Conservation (phyloP, 192 early-diverging fungal genomes). For the Chytriomyces sp. region DNA sequence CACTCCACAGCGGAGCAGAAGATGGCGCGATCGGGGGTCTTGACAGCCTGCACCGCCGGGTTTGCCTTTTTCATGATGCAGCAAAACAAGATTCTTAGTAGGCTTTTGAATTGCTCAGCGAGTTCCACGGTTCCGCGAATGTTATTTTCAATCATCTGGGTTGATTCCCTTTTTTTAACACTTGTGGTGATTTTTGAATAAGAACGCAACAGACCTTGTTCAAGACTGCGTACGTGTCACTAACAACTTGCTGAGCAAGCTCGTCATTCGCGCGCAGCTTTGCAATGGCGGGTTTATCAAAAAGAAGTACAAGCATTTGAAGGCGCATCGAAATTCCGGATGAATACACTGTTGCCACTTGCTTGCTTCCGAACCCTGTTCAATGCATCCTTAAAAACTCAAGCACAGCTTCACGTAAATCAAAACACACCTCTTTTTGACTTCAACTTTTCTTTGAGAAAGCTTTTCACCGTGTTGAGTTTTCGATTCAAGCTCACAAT, state of each 20-base stretch:
- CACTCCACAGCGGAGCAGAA: constrained; percentile 21
- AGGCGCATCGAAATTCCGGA: too few relatives aligned
- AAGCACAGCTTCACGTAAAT: not conserved
- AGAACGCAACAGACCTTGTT: constrained; percentile 4
- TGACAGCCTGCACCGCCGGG: not conserved
- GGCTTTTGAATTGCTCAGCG: not conserved
- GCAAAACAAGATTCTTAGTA: not conserved
- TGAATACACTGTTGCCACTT: too few relatives aligned
- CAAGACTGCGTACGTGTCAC: constrained; percentile 4
- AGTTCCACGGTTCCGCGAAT: not conserved
- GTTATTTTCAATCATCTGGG: too few relatives aligned
- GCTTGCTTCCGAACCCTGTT: too few relatives aligned
- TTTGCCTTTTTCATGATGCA: not conserved
- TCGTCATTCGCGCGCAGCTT: not conserved
- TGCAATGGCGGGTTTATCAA: not conserved
- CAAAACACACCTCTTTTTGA: constrained; percentile 6
- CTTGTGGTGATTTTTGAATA: too few relatives aligned
- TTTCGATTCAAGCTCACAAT: not conserved
- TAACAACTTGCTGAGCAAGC: constrained; percentile 5
- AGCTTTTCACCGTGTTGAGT: not conserved
- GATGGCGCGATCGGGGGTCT: constrained; percentile 6
- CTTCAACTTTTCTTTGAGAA: constrained; percentile 26
- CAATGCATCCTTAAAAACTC: not conserved
- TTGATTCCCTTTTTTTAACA: too few relatives aligned
- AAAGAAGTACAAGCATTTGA: not conserved